These are phyloP conservation scores for Anthracocystis walkeri DNA, from an alignment of 1,284 basidiomycete species.

Conservation along the genomic window DNA sequence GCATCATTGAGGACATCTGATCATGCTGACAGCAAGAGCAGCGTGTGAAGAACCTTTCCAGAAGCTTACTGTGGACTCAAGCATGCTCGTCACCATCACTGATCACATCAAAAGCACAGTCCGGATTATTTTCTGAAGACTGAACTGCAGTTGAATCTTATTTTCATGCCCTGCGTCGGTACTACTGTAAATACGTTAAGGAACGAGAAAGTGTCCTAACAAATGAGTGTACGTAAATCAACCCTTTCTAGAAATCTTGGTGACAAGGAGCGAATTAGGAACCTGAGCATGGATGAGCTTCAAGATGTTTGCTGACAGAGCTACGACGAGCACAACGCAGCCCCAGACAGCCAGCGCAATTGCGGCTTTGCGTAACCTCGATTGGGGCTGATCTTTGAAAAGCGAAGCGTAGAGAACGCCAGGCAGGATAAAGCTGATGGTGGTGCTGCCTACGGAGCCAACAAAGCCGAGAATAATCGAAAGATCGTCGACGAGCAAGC, in stretches of 20 bases:
- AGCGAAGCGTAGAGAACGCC: conserved; percentile 72
- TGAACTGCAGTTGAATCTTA: too few relatives aligned
- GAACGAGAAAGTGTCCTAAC: too few relatives aligned
- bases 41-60: too few relatives aligned
- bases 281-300: conserved; percentile 53
- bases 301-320: conserved; percentile 57
- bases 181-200: too few relatives aligned
- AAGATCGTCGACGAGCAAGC: conserved; percentile 64
- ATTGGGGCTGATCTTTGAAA: conserved; percentile 40
- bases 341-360: conserved; percentile 51
- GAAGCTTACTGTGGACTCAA: too few relatives aligned
- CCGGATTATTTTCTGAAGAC: too few relatives aligned
- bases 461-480: conserved; percentile 80
- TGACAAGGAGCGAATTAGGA: conserved; percentile 36
- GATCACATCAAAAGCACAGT: too few relatives aligned
- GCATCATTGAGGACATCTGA: too few relatives aligned
- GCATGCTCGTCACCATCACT: too few relatives aligned
- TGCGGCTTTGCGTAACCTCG: conserved; percentile 37
- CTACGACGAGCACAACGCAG: conserved; percentile 53
- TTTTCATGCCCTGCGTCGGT: too few relatives aligned
- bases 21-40: too few relatives aligned
- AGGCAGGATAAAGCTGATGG: conserved; percentile 93
- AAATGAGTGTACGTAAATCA: background rate
- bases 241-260: conserved; percentile 9
- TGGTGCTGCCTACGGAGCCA: conserved; percentile 94